Evolutionary conservation across 148 eudicot genomes (phyloP).

Genomic region (Rhododendron griersonianum): DNA sequence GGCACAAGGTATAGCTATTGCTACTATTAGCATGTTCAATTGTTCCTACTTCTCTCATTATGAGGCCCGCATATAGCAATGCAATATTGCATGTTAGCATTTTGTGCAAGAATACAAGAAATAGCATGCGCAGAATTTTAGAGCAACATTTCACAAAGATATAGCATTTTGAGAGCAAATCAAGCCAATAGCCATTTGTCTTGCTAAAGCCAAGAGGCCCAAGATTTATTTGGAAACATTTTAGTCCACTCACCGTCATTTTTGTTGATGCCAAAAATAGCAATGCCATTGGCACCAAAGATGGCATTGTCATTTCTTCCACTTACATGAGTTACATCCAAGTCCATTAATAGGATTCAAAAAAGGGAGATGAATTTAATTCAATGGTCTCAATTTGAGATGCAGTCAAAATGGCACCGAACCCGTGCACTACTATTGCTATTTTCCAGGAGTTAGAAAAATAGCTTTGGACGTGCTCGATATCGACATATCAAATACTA

Average conservation of each 20-base stretch:
- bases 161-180: no score
- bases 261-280: background rate
- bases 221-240: background rate
- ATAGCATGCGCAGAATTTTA: background rate
- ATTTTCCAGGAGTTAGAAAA: background rate
- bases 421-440: background rate
- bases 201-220: background rate
- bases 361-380: background rate
- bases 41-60: background rate
- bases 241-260: background rate
- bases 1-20: background rate
- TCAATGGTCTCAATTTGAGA: background rate
- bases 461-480: background rate
- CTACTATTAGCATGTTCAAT: background rate
- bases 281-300: background rate
- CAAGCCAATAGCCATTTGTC: background rate
- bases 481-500: background rate
- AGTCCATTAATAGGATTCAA: background rate
- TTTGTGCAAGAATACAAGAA: background rate
- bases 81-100: background rate
- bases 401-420: background rate
- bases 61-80: background rate
- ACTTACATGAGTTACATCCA: no score
- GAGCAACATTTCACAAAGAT: no score
- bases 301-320: background rate